A percentile compares a stretch with the other conserved stretches of the same genome.
These are phyloP conservation scores for Candida glucosophila DNA, from an alignment of 1,139 yeast genomes.

Conservation along the genomic window DNA sequence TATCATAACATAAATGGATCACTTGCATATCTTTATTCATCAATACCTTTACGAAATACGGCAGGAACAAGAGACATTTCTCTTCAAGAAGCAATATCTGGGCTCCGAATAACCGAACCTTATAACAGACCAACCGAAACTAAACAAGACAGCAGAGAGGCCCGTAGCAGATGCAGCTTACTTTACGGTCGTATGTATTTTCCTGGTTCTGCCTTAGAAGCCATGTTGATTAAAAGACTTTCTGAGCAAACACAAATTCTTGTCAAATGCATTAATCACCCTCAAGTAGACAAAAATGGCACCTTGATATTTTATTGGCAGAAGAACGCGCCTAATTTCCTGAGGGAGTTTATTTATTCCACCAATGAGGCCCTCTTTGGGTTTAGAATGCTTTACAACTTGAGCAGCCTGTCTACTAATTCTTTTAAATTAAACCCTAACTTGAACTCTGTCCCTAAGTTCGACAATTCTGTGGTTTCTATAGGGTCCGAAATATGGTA, in stretches of 20 bases:
- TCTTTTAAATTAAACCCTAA: slow-evolving; percentile 15
- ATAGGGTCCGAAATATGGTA: slow-evolving; percentile 88
- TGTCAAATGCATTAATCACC: slow-evolving; percentile 68
- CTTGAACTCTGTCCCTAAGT: slow-evolving; percentile 35
- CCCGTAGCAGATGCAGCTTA: slow-evolving; percentile 11
- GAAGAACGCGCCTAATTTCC: slow-evolving; percentile 52
- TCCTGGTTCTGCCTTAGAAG: slow-evolving; percentile 84
- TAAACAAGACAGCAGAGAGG: no score
- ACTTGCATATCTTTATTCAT: slow-evolving; percentile 70
- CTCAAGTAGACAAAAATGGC: slow-evolving; percentile 46
- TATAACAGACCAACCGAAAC: slow-evolving; percentile 1
- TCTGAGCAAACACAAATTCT: slow-evolving; percentile 54
- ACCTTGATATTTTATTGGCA: slow-evolving; percentile 68
- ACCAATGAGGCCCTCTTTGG: slow-evolving; percentile 87
- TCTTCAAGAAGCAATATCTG: slow-evolving; percentile 70
- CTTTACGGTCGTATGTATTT: slow-evolving; percentile 80
- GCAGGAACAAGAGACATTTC: slow-evolving; percentile 46
- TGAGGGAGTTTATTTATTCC: slow-evolving; percentile 77
- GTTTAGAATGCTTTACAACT: slow-evolving; percentile 66
- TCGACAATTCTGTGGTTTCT: slow-evolving; percentile 47
- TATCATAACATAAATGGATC: slow-evolving; percentile 71
- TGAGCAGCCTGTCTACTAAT: slow-evolving; percentile 27
- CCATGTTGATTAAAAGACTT: slow-evolving; percentile 69
- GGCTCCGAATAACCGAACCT: slow-evolving; percentile 57
- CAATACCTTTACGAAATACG: slow-evolving; percentile 45